Evolutionary conservation across 2,329 filamentous ascomycete genomes (phyloP), one percentile per base, ranked within the genome.

Genomic region (Monosporascus sp.): DNA sequence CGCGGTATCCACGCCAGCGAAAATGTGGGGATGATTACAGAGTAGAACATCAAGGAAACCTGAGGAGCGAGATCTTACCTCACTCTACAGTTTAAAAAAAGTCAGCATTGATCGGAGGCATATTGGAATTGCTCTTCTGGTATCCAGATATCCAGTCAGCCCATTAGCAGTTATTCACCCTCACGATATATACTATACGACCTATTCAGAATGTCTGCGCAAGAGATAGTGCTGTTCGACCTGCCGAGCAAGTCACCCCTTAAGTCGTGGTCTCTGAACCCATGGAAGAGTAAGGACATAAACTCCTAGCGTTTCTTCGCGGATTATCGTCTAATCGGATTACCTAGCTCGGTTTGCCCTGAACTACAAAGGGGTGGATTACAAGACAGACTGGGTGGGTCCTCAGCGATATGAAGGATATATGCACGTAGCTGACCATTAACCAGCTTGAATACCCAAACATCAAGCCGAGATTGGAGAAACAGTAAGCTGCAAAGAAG

Each of bases 341-440:
- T 8, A 39, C 22, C 25, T 50, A 88, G 86, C 81, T 45, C 83
- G 87, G 1, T 69, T 89, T 52, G 65, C 79, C 2, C 70, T 90
- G 45, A 89, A 89, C 70, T 88, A 78, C 71, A 90, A 90, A 66
- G 74, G 74, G 1, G 66, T 89, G 15, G 76, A 82, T 46, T 90
- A 89, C 71, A 77, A 78, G 64, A 89, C 86, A 0, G 74, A 85
- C 75, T 89, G 85, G 84, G 69, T 75, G 60, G 51, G 58, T 43
- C 3, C 8, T n/a, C 24, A 7, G 6, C 43, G 11, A 27, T 24
- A 18, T 37, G 14, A 35, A 14, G 3, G 11, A 35, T 35, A 14
- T 11, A 36, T 24, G 22, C 35, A 22, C 15, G 8, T 45, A 18
- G 18, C 14, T 37, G 11, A 38, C 25, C 14, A 22, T 17, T 27